phyloP scores from a whole-genome alignment of 2,329 filamentous ascomycete genomes.

The Pseudogymnoascus sp. region DNA sequence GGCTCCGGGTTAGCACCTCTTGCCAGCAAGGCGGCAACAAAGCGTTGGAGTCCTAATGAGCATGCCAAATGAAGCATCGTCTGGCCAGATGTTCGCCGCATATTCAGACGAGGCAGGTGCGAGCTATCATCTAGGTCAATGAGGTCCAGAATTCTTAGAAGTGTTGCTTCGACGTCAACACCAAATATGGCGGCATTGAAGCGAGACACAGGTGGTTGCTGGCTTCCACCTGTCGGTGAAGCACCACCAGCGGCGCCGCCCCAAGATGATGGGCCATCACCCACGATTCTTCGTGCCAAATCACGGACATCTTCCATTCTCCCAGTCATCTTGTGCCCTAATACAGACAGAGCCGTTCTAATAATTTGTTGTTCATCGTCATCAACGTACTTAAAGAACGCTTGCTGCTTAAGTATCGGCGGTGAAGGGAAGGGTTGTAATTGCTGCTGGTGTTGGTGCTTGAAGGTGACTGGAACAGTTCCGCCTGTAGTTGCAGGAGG shows the following conservation, averaged over 20 bases:
- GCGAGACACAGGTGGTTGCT: conserved; percentile 38
- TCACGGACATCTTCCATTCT: conserved; percentile 55
- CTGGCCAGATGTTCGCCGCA: conserved; percentile 60
- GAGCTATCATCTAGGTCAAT: conserved; percentile 72
- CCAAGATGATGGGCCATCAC: conserved; percentile 42
- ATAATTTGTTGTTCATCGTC: conserved; percentile 63
- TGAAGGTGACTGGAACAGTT: conserved; percentile 53
- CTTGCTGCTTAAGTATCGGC: conserved; percentile 41
- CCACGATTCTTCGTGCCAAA: conserved; percentile 54
- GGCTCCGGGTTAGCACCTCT: conserved; percentile 71
- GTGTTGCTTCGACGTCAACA: conserved; percentile 31
- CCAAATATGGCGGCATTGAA: conserved; percentile 32
- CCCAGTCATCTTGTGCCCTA: conserved; percentile 58
- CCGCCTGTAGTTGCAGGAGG: conserved; percentile 53
- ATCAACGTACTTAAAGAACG: conserved; percentile 66
- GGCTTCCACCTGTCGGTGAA: conserved; percentile 38
- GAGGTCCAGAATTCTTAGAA: conserved; percentile 69
- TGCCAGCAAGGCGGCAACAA: conserved; percentile 69
- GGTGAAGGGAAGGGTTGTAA: conserved; percentile 35
- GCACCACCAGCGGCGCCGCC: conserved; percentile 35
- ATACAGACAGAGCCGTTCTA: conserved; percentile 57
- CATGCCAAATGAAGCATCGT: conserved; percentile 76
- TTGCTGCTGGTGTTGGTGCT: conserved; percentile 42
- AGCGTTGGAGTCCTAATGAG: conserved; percentile 65
- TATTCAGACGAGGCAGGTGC: conserved; percentile 59